Conservation (phyloP, 2,329 filamentous ascomycete species). For the Botrytis cinerea region DNA sequence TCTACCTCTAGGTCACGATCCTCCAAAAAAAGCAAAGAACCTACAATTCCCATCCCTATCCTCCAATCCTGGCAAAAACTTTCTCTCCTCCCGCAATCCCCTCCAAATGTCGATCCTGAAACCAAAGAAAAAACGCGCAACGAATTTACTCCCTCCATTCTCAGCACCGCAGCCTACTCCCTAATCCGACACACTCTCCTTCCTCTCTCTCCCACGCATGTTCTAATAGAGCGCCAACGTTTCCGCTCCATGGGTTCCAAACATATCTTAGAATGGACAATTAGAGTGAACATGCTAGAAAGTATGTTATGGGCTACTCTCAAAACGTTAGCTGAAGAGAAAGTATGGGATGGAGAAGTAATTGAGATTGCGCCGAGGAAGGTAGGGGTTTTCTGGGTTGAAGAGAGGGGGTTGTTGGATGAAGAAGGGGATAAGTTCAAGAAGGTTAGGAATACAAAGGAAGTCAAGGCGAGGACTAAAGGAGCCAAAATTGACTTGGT, state of each 20-base stretch:
- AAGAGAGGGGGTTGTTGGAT: slow-evolving; percentile 33
- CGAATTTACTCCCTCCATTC: slow-evolving; percentile 55
- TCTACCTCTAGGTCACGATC: not conserved
- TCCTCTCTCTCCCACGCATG: slow-evolving; percentile 60
- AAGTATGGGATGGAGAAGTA: slow-evolving; percentile 48
- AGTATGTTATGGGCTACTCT: slow-evolving; percentile 76
- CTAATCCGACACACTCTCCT: slow-evolving; percentile 52
- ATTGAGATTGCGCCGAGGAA: slow-evolving; percentile 54
- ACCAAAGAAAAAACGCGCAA: slow-evolving; percentile 32
- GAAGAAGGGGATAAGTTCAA: slow-evolving; percentile 31
- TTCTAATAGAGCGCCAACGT: slow-evolving; percentile 67
- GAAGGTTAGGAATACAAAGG: slow-evolving; percentile 46
- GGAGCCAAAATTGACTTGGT: slow-evolving; percentile 65
- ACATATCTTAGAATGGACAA: slow-evolving; percentile 77
- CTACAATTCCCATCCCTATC: not conserved
- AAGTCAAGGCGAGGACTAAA: slow-evolving; percentile 50
- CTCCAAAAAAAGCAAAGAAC: not conserved
- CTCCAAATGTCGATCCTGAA: slow-evolving; percentile 20
- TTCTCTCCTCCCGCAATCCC: slow-evolving; percentile 28
- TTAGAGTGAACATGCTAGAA: slow-evolving; percentile 80
- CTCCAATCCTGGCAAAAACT: slow-evolving; percentile 25
- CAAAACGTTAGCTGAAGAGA: slow-evolving; percentile 53
- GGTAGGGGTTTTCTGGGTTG: slow-evolving; percentile 58
- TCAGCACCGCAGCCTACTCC: slow-evolving; percentile 57
- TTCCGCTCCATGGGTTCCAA: slow-evolving; percentile 63